phyloP scores from a whole-genome alignment of 148 eudicot genomes.

The Chenopodium suecicum region DNA sequence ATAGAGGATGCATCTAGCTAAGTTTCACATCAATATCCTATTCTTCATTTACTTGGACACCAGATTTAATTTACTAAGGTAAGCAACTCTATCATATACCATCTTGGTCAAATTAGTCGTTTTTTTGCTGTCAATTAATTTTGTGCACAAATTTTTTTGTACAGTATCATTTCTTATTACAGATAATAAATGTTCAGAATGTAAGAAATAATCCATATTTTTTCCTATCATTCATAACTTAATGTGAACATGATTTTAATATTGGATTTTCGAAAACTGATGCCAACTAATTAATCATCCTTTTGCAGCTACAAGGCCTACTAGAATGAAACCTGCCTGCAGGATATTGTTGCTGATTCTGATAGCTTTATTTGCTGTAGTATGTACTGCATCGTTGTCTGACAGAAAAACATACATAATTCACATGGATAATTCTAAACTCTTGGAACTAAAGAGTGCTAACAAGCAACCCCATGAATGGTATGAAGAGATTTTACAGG shows the following conservation, averaged over 20 bases:
- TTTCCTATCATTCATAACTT: too few species aligned
- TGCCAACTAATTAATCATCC: background rate
- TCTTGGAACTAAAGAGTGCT: conserved; percentile 25
- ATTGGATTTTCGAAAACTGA: background rate
- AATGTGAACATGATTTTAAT: too few species aligned
- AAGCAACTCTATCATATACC: background rate
- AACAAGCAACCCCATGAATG: conserved; percentile 27
- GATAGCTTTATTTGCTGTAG: conserved; percentile 24
- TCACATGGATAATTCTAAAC: conserved; percentile 54
- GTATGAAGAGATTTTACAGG: conserved; percentile 41
- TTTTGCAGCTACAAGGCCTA: conserved; percentile 9
- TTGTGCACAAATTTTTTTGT: background rate
- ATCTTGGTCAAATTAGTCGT: background rate
- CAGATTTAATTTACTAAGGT: conserved; percentile 9
- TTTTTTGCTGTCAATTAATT: too few species aligned
- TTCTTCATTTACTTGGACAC: background rate
- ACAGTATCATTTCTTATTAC: background rate
- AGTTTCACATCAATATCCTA: background rate
- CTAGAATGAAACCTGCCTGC: conserved; percentile 23
- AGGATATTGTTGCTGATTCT: conserved; percentile 26
- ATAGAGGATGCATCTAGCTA: background rate
- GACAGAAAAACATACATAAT: conserved; percentile 46
- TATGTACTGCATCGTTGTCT: conserved; percentile 26
- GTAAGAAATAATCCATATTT: too few species aligned
- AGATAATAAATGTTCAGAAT: too few species aligned